These are phyloP conservation scores for Solanum chaucha DNA, from an alignment of 257 asterid genomes.

Conservation along the genomic window DNA sequence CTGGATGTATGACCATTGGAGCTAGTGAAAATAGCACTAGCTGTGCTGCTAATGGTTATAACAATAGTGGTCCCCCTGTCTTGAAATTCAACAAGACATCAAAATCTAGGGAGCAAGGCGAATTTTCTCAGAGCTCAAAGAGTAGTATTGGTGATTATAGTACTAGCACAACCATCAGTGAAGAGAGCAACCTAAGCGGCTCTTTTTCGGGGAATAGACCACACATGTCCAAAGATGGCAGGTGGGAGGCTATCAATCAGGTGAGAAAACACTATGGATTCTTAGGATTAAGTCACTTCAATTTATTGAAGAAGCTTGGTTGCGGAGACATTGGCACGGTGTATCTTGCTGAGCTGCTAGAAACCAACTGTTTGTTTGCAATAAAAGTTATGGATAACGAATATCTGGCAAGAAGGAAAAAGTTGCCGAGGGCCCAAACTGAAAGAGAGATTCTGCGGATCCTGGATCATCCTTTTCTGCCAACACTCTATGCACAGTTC, in stretches of 20 bases:
- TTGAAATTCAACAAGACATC: slow-evolving; percentile 22
- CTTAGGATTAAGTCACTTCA: slow-evolving; percentile 47
- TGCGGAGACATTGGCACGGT: slow-evolving; percentile 75
- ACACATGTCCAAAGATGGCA: slow-evolving; percentile 78
- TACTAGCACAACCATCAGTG: slow-evolving; percentile 72
- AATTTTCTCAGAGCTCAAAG: slow-evolving; percentile 74
- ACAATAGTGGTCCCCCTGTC: slow-evolving; percentile 9
- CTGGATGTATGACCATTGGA: slow-evolving; percentile 8
- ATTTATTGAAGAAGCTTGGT: slow-evolving; percentile 58
- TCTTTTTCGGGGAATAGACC: slow-evolving; percentile 55
- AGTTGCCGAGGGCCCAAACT: slow-evolving; percentile 64
- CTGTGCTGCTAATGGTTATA: slow-evolving; percentile 14
- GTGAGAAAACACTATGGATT: slow-evolving; percentile 45
- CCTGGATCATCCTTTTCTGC: slow-evolving; percentile 77
- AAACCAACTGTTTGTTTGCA: slow-evolving; percentile 48
- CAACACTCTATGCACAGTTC: slow-evolving; percentile 60
- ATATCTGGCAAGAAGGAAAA: slow-evolving; percentile 54
- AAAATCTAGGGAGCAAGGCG: slow-evolving; percentile 46
- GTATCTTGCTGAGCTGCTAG: slow-evolving; percentile 58
- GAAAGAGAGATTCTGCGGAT: slow-evolving; percentile 60
- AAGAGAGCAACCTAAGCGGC: slow-evolving; percentile 73
- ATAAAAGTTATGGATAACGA: slow-evolving; percentile 72
- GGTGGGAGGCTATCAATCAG: slow-evolving; percentile 64
- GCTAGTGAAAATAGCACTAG: slow-evolving; percentile 10
- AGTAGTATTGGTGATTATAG: slow-evolving; percentile 82